Base-by-base conservation (phyloP, 2,329 filamentous ascomycete species). In the Sporothrix dimorphospora region DNA sequence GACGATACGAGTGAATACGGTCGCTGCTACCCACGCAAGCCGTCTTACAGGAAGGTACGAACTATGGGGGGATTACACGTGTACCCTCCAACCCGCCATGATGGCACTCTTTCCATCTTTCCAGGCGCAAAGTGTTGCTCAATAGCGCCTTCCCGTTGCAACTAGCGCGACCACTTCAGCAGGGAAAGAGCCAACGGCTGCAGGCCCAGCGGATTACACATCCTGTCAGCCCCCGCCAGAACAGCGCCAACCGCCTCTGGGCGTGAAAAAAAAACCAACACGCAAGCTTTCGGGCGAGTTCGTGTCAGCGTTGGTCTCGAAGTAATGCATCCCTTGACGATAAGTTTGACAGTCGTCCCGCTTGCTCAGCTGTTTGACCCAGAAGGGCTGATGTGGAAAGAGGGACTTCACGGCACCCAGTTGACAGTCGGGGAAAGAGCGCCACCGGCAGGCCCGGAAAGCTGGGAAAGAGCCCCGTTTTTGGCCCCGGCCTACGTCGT, bases 401-500 rank as follows among this genome's bases (percentile, higher is more conserved):
- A 49, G 61, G 24, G 49, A 9, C 14, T 12, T 11, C 24, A 12
- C 42, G 16, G 30, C 30, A 7, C 30, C 4, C 30, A 59, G 55
- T 16, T 38, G 59, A 27, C 21, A 65, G 7, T 47, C 19, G n/a
- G n/a, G 34, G 49, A 24, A 68, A 55, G 47, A 51, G 34, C 66
- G 49, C 38, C n/a, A 40, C 66, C 49, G 66, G 66, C 66, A 55
- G 49, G n/a, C 66, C 66, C 34, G 66, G 66, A 69, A 69, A 69
- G 11, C 16, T 42, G 47, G 49, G 47, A 53, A 57, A 53, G 49
- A 57, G 34, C 27, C 11, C 19, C 34, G 45, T 19, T 49, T 16
- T 8, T 40, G 19, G 12, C n/a, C 24, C 38, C 5, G n/a, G 34
- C 27, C 19, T 68, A 19, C 27, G 2, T 8, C 27, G 12, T 40